phyloP scores from a whole-genome alignment of 768 basidiomycete species.

The Suillus americanus region DNA sequence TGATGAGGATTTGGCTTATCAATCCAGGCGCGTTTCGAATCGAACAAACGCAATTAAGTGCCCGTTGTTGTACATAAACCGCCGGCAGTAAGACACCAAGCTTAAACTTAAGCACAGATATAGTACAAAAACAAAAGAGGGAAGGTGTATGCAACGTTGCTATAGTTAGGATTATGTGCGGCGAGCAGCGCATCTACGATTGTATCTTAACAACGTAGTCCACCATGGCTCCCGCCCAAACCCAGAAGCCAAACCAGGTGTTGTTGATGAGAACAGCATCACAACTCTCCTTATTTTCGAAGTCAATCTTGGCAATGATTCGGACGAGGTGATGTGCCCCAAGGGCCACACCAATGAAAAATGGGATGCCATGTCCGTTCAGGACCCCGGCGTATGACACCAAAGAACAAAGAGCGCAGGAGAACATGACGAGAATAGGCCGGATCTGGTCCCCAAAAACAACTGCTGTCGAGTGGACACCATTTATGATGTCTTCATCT shows the following conservation, averaged over 20 bases:
- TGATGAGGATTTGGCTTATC: not conserved
- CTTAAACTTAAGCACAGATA: not conserved
- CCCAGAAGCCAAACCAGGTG: not conserved
- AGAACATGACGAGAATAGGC: conserved; percentile 54
- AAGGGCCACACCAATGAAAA: not conserved
- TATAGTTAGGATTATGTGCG: not conserved
- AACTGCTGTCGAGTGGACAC: conserved; percentile 76
- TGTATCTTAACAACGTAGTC: not conserved
- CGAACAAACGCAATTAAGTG: too few relatives aligned
- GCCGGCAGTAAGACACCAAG: too few relatives aligned
- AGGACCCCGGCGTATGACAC: conserved; percentile 45
- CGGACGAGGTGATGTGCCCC: not conserved
- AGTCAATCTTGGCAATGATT: not conserved
- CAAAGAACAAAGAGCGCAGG: conserved; percentile 52
- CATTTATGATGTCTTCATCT: conserved; percentile 65
- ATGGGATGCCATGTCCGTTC: conserved; percentile 39
- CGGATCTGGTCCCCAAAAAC: conserved; percentile 63
- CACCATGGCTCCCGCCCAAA: not conserved
- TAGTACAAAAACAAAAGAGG: not conserved
- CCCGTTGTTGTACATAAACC: not conserved
- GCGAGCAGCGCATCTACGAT: not conserved
- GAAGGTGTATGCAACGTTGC: not conserved
- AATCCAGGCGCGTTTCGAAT: too few relatives aligned
- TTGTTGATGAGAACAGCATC: not conserved
- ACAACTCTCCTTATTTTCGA: not conserved